Conservation (phyloP, 306 rosid genomes). For the Citrullus colocynthis region DNA sequence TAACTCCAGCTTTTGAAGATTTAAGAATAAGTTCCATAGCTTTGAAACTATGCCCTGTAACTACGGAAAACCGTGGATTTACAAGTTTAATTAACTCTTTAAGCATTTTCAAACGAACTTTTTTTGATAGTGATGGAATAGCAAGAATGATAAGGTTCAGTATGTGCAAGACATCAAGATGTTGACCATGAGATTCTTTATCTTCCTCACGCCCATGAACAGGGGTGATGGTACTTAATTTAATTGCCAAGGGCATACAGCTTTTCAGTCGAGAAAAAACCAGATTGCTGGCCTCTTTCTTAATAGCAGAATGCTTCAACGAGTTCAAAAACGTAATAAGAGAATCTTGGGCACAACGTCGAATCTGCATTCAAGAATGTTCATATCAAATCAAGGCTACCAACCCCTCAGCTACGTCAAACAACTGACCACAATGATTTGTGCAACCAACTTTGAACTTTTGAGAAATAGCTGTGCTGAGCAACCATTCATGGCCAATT, state of each 20-base stretch:
- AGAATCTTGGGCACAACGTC: slow-evolving; percentile 78
- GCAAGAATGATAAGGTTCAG: slow-evolving; percentile 48
- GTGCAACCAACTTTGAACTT: not conserved
- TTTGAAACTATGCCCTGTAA: slow-evolving; percentile 52
- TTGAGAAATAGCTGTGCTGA: not conserved
- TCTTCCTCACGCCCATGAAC: slow-evolving; percentile 28
- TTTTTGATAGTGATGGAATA: slow-evolving; percentile 50
- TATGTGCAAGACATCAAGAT: slow-evolving; percentile 56
- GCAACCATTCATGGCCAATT: not conserved
- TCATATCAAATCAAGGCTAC: not conserved
- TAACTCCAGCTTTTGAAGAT: slow-evolving; percentile 30
- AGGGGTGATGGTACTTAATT: slow-evolving; percentile 19
- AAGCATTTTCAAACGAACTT: slow-evolving; percentile 38
- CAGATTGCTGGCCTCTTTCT: slow-evolving; percentile 68
- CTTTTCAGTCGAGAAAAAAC: slow-evolving; percentile 47
- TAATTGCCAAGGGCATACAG: slow-evolving; percentile 41
- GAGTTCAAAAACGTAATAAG: slow-evolving; percentile 53
- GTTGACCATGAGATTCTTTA: slow-evolving; percentile 24
- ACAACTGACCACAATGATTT: not conserved
- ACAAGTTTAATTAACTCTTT: slow-evolving; percentile 40
- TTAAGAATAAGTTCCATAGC: slow-evolving; percentile 47
- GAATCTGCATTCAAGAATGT: slow-evolving; percentile 35
- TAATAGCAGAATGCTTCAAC: slow-evolving; percentile 28
- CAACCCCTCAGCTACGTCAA: not conserved
- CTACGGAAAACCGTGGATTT: slow-evolving; percentile 30